phyloP scores from a whole-genome alignment of 306 rosid genomes.

The Begonia peltatifolia region DNA sequence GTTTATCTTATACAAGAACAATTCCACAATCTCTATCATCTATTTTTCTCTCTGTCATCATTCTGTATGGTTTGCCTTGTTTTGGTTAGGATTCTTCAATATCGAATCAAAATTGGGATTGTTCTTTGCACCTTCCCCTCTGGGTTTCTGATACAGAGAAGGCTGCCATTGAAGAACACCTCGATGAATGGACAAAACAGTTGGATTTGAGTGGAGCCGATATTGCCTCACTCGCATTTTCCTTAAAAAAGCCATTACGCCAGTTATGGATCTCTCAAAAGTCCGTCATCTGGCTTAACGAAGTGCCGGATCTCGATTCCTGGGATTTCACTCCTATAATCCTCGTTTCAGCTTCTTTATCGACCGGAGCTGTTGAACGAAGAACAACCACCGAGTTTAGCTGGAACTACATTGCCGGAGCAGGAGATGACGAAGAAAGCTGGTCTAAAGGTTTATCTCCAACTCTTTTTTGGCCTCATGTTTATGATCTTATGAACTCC shows the following conservation, averaged over 20 bases:
- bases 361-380: slow-evolving; percentile 30
- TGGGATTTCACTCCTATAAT: slow-evolving; percentile 94
- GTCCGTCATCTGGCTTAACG: slow-evolving; percentile 80
- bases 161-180: slow-evolving; percentile 44
- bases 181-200: slow-evolving; percentile 66
- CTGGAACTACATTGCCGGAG: slow-evolving; percentile 86
- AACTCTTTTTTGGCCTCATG: slow-evolving; percentile 58
- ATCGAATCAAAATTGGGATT: slow-evolving; percentile 56
- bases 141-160: slow-evolving; percentile 77
- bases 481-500: slow-evolving; percentile 49
- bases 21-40: background rate
- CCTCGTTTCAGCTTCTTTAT: slow-evolving; percentile 63
- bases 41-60: background rate
- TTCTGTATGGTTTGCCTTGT: slow-evolving; percentile 8
- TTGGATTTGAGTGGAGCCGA: slow-evolving; percentile 64
- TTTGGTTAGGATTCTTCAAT: slow-evolving; percentile 23
- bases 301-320: slow-evolving; percentile 80
- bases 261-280: slow-evolving; percentile 90
- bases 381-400: slow-evolving; percentile 66
- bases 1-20: too few species aligned
- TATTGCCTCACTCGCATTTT: slow-evolving; percentile 44
- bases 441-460: slow-evolving; percentile 88
- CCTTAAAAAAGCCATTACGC: slow-evolving; percentile 67
- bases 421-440: slow-evolving; percentile 93
- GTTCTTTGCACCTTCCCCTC: slow-evolving; percentile 79